Base-by-base conservation (phyloP, 164 flowering plant species). In the Kingdonia uniflora region DNA sequence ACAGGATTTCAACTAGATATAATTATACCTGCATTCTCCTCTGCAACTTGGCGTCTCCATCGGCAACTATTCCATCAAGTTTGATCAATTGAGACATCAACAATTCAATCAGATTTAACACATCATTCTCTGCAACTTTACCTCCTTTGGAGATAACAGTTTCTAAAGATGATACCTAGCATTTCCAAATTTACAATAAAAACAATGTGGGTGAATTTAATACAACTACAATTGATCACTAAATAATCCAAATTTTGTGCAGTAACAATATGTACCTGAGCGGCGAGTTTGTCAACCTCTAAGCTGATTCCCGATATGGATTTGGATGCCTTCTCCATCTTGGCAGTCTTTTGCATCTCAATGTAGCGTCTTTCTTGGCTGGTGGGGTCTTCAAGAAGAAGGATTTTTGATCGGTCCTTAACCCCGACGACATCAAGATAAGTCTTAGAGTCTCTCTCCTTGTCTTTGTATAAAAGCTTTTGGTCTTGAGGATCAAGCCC, bases 51-150 rank as follows among this genome's bases (percentile, higher is more conserved):
- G 69, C 87, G 63, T 86, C 97, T 17, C 95, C 95, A 35, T 88
- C 95, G 0, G 75, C 94, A 42, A 71, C 56, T 17, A 92, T 75
- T 0, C 79, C 80, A 58, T 92, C 99, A 67, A 92, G 63, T 55
- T 84, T 92, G 17, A 92, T 71, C 68, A 89, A 57, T 47, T 92
- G 86, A 54, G 72, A 81, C 99, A 92, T 92, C 74, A 92, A 63
- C 52, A 77, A 46, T 72, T 92, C 99, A 15, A 71, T 92, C 69
- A 81, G 43, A 66, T 61, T 76, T 60, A 78, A 55, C 16, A 88
- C 74, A 33, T 76, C 72, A 22, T 66, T 76, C 52, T 88, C 96
- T 2, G 72, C 76, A 40, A 89, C 85, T 64, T 83, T 84, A 42
- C 71, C 81, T 17, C 97, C 97, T 66, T 65, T 84, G 2, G 73